These are phyloP conservation scores for Borovskyia barvae DNA, from an alignment of 208 protist genomes.

Conservation along the genomic window DNA sequence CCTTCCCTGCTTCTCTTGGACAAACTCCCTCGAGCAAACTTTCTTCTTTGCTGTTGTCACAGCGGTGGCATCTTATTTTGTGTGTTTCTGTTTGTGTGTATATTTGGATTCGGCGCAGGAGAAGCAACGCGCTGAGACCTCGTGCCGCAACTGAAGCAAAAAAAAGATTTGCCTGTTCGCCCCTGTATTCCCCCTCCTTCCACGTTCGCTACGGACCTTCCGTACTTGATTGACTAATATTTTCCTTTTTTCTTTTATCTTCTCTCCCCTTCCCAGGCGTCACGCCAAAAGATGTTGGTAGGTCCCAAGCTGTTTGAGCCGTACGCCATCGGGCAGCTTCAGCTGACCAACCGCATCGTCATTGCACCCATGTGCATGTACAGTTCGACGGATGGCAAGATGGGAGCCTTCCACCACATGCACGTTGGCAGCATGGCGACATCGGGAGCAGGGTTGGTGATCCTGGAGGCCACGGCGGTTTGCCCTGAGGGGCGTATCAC, in stretches of 20 bases:
- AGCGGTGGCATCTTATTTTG: too few species aligned
- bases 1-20: too few species aligned
- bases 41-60: too few species aligned
- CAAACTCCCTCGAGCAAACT: too few species aligned
- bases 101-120: too few species aligned
- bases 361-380: constrained; percentile 42
- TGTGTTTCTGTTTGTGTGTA: too few species aligned
- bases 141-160: too few species aligned
- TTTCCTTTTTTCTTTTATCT: background rate
- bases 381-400: constrained; percentile 21
- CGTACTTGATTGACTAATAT: too few species aligned
- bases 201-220: too few species aligned
- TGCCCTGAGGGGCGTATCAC: constrained; percentile 27
- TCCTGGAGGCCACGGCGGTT: constrained; percentile 50
- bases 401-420: constrained; percentile 35
- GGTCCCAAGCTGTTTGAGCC: constrained; percentile 19
- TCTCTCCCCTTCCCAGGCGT: background rate
- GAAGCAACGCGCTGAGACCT: too few species aligned
- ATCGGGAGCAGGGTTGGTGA: constrained; percentile 44
- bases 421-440: constrained; percentile 35
- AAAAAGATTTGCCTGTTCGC: too few species aligned
- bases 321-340: constrained; percentile 18
- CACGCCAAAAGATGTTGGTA: background rate
- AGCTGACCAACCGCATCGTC: constrained; percentile 32
- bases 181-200: too few species aligned